Evolutionary conservation across 2,329 filamentous ascomycete species (phyloP).

Genomic region (Teratosphaeria destructans): DNA sequence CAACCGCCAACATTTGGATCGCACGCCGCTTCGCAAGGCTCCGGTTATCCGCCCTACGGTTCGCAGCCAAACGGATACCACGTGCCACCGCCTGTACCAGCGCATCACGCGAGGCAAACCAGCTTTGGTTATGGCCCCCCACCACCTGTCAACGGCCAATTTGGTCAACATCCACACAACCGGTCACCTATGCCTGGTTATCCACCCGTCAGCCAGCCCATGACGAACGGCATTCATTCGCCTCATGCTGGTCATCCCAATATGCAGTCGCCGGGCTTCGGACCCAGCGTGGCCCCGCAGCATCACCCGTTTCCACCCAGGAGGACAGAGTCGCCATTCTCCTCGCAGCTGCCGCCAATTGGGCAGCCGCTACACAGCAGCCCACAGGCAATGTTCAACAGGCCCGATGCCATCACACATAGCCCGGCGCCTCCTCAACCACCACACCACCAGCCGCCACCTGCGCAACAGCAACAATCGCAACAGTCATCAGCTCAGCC

Average conservation of each 20-base stretch:
- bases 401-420: neutral
- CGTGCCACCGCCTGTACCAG: conserved; percentile 3
- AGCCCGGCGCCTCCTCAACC: conserved; percentile 6
- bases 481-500: conserved; percentile 4
- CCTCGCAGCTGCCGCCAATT: conserved; percentile 13
- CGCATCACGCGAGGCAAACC: conserved; percentile 15
- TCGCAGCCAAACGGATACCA: conserved; percentile 18
- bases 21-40: conserved; percentile 2
- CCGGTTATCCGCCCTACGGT: conserved; percentile 16
- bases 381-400: conserved; percentile 2
- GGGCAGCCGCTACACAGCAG: conserved; percentile 20
- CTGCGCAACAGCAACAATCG: conserved; percentile 7
- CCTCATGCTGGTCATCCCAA: conserved; percentile 20
- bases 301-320: conserved; percentile 11
- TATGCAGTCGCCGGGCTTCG: conserved; percentile 27
- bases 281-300: conserved; percentile 17
- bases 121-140: conserved; percentile 12
- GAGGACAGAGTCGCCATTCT: conserved; percentile 14
- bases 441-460: conserved; percentile 10
- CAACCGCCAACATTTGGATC: conserved; percentile 8
- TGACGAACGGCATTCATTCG: conserved; percentile 27
- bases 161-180: conserved; percentile 2
- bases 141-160: conserved; percentile 7
- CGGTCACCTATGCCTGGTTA: conserved; percentile 7
- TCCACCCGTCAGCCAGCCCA: conserved; percentile 15